Evolutionary conservation across 768 basidiomycete genomes (phyloP).

Genomic region (Tephrocybe sp.): DNA sequence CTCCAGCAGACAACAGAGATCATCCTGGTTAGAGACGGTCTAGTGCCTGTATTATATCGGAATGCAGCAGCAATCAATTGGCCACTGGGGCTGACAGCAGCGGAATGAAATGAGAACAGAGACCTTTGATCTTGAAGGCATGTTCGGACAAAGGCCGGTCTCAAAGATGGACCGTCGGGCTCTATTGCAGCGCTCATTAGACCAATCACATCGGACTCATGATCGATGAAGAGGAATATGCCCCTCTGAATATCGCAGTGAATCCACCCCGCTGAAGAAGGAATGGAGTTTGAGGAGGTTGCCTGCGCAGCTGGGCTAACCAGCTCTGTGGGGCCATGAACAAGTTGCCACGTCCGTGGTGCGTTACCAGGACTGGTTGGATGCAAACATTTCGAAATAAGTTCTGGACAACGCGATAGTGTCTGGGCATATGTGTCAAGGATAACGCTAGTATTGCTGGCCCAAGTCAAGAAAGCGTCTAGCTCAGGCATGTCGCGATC

Average conservation of each 20-base stretch:
- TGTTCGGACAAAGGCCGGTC: neutral
- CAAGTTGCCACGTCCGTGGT: neutral
- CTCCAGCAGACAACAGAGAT: neutral
- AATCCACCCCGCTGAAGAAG: neutral
- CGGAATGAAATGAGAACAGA: neutral
- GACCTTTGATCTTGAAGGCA: neutral
- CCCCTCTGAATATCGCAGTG: slow-evolving; percentile 5
- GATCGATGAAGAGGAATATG: neutral
- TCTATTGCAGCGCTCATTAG: neutral
- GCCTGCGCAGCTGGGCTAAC: neutral
- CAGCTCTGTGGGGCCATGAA: neutral
- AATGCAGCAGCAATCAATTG: neutral
- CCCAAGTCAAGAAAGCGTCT: neutral
- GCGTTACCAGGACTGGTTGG: too few relatives aligned
- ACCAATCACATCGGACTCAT: neutral
- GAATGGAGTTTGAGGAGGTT: neutral
- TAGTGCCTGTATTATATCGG: neutral
- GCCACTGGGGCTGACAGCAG: neutral
- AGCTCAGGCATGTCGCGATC: too few relatives aligned
- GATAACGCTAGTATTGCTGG: neutral
- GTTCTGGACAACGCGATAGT: too few relatives aligned
- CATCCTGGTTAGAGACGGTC: neutral
- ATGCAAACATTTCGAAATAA: too few relatives aligned
- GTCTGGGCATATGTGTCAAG: too few relatives aligned
- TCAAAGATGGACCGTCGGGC: neutral